Evolutionary conservation across 2,329 filamentous ascomycete species (phyloP).

Genomic region (Chaetomiaceae sp.): DNA sequence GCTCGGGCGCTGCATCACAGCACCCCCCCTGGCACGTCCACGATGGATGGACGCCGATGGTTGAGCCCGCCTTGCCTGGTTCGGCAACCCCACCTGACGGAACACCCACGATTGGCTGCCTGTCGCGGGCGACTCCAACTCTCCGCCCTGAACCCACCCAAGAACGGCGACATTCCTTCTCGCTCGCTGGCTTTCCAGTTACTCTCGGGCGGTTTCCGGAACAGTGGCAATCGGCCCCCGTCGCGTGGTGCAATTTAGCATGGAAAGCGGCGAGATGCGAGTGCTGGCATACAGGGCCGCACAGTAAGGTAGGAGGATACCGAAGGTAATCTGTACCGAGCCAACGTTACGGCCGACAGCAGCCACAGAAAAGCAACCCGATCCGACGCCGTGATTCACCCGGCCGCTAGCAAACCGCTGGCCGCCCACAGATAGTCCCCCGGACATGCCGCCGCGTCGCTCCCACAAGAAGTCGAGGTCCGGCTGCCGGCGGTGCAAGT

Average conservation of each 20-base stretch:
- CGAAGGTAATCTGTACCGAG: too few relatives aligned
- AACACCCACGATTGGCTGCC: constrained; percentile 9
- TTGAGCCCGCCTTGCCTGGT: neutral
- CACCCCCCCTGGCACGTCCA: neutral
- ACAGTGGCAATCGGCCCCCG: constrained; percentile 2
- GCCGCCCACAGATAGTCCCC: neutral
- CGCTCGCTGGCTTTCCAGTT: neutral
- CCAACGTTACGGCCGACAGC: too few relatives aligned
- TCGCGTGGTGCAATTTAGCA: constrained; percentile 10
- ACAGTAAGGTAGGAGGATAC: too few relatives aligned
- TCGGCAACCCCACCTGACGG: constrained; percentile 1
- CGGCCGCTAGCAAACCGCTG: neutral
- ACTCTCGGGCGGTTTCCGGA: neutral
- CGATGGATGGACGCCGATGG: neutral
- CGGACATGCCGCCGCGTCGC: constrained; percentile 61
- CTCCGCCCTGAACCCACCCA: neutral
- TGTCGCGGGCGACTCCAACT: neutral
- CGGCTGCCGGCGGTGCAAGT: constrained; percentile 62
- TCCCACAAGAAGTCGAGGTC: constrained; percentile 65
- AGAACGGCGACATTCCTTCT: neutral
- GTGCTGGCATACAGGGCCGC: constrained; percentile 16
- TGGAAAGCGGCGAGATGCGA: constrained; percentile 15
- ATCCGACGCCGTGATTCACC: neutral
- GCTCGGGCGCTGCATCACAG: too few relatives aligned
- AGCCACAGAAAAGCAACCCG: neutral